Conservation (phyloP, 371 early-diverging fungal genomes). For the Syncephalastrum racemosum region DNA sequence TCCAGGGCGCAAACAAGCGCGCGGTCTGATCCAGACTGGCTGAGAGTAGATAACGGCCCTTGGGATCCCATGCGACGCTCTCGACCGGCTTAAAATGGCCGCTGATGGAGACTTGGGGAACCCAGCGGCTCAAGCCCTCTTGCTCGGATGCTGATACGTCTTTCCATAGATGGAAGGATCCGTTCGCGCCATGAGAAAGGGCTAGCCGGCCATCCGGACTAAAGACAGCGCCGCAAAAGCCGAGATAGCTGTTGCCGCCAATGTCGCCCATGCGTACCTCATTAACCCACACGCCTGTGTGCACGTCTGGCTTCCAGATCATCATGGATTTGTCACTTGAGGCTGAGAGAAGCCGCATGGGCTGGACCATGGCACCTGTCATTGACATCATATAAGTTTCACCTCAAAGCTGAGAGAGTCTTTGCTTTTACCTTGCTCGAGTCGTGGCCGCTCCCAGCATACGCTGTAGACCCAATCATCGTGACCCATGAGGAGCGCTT, state of each 20-base stretch:
- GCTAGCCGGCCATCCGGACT: conserved; percentile 67
- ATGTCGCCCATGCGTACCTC: conserved; percentile 88
- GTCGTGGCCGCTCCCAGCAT: conserved; percentile 66
- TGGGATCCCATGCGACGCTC: conserved; percentile 83
- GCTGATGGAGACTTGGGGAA: conserved; percentile 68
- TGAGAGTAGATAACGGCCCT: conserved; percentile 70
- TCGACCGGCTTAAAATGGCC: conserved; percentile 82
- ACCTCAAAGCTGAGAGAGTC: background rate
- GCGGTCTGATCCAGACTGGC: conserved; percentile 89
- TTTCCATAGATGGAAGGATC: conserved; percentile 89
- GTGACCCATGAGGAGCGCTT: conserved; percentile 90
- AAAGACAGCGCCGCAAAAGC: conserved; percentile 82
- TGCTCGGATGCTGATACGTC: conserved; percentile 43
- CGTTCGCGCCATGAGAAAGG: conserved; percentile 83
- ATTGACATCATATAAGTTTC: conserved; percentile 3
- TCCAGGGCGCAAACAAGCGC: conserved; percentile 82
- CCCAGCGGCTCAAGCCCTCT: conserved; percentile 52
- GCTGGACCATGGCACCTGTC: conserved; percentile 52
- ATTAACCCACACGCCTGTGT: conserved; percentile 86
- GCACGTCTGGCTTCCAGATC: conserved; percentile 85
- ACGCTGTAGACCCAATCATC: conserved; percentile 95
- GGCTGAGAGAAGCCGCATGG: conserved; percentile 78
- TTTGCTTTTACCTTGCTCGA: conserved; percentile 18
- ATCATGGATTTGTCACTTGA: conserved; percentile 94
- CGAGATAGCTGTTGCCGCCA: conserved; percentile 76